Evolutionary conservation across 1,284 basidiomycete species (phyloP), one percentile per base, ranked within the genome.

Genomic region (Ganoderma multipileum): DNA sequence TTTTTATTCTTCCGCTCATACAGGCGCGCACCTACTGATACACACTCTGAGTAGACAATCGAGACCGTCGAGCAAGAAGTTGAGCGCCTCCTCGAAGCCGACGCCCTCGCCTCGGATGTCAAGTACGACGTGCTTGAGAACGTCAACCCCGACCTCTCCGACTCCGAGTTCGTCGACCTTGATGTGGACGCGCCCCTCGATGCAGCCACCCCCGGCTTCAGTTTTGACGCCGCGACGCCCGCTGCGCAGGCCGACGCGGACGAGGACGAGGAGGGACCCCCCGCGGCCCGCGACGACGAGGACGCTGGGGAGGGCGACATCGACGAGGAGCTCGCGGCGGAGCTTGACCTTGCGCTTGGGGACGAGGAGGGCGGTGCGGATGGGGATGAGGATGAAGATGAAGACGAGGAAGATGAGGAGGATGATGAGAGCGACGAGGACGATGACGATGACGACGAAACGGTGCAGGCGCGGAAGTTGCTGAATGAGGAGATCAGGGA

Each of bases 51-150:
- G 0, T 7, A 55, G 89, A 95, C 95, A 0, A 99, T 99, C 73
- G 97, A 99, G 83, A 97, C 95, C 41, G 96, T 99, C 2, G 97
- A 99, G 80, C 93, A 97, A 80, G 95, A 97, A 78, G 97, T 99
- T 1, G 98, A 99, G 78, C 85, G 96, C 66, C 81, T 99, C 55
- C 81, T 99, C 39, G 93, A 94, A 71, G 92, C 94, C 72, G 98
- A 99, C 81, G 87, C 91, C 12, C 82, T 92, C 64, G 95, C 97
- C 1, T 83, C 89, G 0, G 87, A 94, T 70, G 91, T 95, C 62
- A 88, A 91, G 82, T 95, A 91, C 74, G 92, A 93, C 64, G 86
- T 95, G 8, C 85, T 95, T 39, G 93, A 95, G 42, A 94, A 94
- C 75, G 92, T 94, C 60, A 94, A 94, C 76, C 93, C 93, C 2